Percentiles rank a stretch among this genome's conserved stretches.
These are phyloP conservation scores for Salix arbutifolia DNA, from an alignment of 345 rosid genomes.

Conservation along the genomic window DNA sequence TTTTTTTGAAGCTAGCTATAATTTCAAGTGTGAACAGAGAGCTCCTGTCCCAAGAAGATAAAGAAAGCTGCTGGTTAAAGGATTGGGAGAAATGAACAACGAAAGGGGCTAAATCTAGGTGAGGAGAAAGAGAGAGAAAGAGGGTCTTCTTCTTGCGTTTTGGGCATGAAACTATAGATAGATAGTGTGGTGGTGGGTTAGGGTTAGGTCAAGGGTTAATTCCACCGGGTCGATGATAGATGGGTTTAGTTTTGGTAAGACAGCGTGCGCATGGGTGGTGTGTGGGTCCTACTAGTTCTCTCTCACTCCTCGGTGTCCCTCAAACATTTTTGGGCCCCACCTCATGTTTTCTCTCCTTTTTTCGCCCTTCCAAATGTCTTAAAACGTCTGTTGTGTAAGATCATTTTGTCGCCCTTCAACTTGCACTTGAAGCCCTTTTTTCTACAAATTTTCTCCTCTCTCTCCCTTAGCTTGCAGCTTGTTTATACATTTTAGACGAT, in stretches of 20 bases:
- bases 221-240: conserved; percentile 35
- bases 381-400: conserved; percentile 21
- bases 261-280: conserved; percentile 78
- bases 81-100: conserved; percentile 36
- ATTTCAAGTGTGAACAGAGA: not conserved
- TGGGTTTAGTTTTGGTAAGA: conserved; percentile 53
- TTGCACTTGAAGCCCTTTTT: conserved; percentile 2
- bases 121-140: conserved; percentile 12
- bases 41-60: not conserved
- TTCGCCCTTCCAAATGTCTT: conserved; percentile 16
- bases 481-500: not conserved
- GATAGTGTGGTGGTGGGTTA: conserved; percentile 37
- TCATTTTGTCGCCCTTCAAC: conserved; percentile 23
- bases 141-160: not conserved
- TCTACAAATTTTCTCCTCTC: not conserved
- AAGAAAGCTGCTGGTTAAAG: conserved; percentile 19
- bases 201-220: conserved; percentile 46
- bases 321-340: conserved; percentile 35
- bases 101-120: conserved; percentile 1
- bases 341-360: conserved; percentile 22
- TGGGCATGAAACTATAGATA: not conserved
- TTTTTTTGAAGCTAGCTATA: not conserved
- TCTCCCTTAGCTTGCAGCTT: not conserved
- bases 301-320: conserved; percentile 29
- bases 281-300: conserved; percentile 37